Evolutionary conservation across 1,284 basidiomycete species (phyloP), one percentile per base, ranked within the genome.

Genomic region (Trichosporon faecale): DNA sequence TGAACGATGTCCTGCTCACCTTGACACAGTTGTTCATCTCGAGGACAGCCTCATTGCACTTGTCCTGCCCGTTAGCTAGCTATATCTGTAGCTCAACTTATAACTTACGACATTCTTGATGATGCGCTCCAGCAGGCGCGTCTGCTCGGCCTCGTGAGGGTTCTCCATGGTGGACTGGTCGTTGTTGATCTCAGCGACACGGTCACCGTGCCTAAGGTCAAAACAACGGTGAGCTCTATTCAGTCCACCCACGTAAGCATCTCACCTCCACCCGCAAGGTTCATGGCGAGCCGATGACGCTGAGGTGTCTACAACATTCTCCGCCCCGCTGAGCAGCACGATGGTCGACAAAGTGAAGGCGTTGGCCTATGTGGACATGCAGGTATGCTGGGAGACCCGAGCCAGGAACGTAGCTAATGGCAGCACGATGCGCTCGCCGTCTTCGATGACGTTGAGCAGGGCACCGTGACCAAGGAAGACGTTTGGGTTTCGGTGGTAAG

Each of bases 71-170:
- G 52, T 74, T 66, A 76, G 73, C 66, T 27, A 3, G 5, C 40
- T n/a, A 18, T 18, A n/a, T 40, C 40, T n/a, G 18, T n/a, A 5
- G 11, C 11, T 14, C 33, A 25, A 3, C 1, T 9, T 21, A 6
- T 12, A 63, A 83, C 90, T 77, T 74, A 94, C 93, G 11, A 91
- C 89, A 76, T 94, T 96, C 84, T 94, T 95, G 49, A 94, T 86
- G 74, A 97, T 95, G 31, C 94, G 88, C 77, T 95, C 93, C 2
- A 96, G 86, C 37, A 96, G 87, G 46, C 94, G 89, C 37, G 91
- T 92, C 80, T 97, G 94, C 71, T 92, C 87, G 82, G 95, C 93
- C 72, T 94, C 92, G 79, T 96, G 92, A 29, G 91, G 93, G 80
- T 94, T 94, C 84, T 94, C 91, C 93, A 95, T 94, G 65, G 23